phyloP scores from a whole-genome alignment of 805 yeast genomes.

The Hanseniaspora mollemarum region DNA sequence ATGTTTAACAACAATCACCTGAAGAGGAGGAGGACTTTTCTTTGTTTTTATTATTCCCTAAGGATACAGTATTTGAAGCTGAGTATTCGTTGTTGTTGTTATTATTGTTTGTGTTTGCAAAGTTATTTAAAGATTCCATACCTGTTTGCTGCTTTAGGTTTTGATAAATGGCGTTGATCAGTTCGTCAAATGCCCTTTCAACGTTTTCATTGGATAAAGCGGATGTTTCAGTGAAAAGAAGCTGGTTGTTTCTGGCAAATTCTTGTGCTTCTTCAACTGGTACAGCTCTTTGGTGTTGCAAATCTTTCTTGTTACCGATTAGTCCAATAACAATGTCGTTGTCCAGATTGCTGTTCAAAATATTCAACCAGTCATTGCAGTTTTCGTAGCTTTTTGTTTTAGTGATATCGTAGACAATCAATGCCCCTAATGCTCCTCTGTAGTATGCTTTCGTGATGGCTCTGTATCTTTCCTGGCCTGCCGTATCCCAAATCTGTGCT shows the following conservation, averaged over 20 bases:
- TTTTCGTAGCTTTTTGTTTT: constrained; percentile 78
- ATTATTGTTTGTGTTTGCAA: background rate
- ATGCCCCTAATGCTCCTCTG: constrained; percentile 96
- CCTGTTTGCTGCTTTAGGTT: constrained; percentile 12
- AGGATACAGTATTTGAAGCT: constrained; percentile 8
- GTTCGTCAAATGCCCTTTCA: constrained; percentile 84
- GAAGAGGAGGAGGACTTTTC: constrained; percentile 8
- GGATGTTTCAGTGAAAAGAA: constrained; percentile 89
- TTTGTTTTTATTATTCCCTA: constrained; percentile 2
- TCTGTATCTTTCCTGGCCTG: constrained; percentile 97
- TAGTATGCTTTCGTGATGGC: constrained; percentile 96
- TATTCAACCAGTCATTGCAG: constrained; percentile 80
- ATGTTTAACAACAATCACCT: constrained; percentile 11
- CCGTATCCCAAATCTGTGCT: constrained; percentile 97
- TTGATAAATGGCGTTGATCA: constrained; percentile 72
- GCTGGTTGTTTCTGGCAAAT: constrained; percentile 83
- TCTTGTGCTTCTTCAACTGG: constrained; percentile 96
- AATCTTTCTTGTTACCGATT: constrained; percentile 85
- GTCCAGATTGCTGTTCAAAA: constrained; percentile 82
- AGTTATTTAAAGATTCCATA: constrained; percentile 6
- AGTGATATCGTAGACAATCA: constrained; percentile 88
- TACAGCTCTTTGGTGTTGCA: constrained; percentile 86
- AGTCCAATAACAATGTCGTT: constrained; percentile 80
- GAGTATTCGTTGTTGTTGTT: background rate
- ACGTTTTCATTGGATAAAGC: constrained; percentile 92